A percentile compares a stretch with the other conserved stretches of the same genome.
phyloP scores from a whole-genome alignment of 2,329 filamentous ascomycete species.

The Pestalotiopsis sp. region DNA sequence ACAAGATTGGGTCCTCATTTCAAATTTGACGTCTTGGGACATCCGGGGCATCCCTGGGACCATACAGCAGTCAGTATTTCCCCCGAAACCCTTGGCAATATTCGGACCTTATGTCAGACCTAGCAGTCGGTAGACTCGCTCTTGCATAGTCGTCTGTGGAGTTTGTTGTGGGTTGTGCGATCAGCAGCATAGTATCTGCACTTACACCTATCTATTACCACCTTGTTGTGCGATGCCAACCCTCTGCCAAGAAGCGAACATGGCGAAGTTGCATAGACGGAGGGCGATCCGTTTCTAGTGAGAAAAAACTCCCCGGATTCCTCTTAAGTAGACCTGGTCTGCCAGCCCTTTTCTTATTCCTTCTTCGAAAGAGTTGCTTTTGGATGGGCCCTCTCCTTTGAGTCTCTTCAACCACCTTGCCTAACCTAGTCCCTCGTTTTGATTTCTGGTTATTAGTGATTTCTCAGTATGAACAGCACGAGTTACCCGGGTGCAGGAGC shows the following conservation, averaged over 20 bases:
- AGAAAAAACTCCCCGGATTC: not conserved
- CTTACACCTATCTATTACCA: not conserved
- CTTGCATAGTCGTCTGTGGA: not conserved
- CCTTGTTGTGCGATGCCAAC: not conserved
- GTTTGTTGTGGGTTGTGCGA: not conserved
- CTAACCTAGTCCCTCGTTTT: not conserved
- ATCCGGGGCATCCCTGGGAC: not conserved
- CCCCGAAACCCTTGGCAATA: not conserved
- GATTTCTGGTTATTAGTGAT: not conserved
- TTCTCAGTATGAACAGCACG: not conserved
- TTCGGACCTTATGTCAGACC: not conserved
- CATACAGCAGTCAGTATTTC: not conserved
- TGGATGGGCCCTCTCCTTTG: not conserved
- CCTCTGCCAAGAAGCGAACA: not conserved
- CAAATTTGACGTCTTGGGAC: not conserved
- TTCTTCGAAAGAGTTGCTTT: not conserved
- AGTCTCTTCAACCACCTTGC: not conserved
- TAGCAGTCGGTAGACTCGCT: not conserved
- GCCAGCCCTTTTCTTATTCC: not conserved
- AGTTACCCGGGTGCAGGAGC: slow-evolving; percentile 22
- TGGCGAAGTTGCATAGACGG: not conserved
- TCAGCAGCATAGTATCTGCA: not conserved
- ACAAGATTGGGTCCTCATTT: not conserved
- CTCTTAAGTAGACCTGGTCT: not conserved
- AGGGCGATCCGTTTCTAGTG: not conserved